Percentiles rank a stretch among this genome's conserved stretches.
Evolutionary conservation across 345 rosid species (phyloP).

Genomic region (Aurinia saxatilis): DNA sequence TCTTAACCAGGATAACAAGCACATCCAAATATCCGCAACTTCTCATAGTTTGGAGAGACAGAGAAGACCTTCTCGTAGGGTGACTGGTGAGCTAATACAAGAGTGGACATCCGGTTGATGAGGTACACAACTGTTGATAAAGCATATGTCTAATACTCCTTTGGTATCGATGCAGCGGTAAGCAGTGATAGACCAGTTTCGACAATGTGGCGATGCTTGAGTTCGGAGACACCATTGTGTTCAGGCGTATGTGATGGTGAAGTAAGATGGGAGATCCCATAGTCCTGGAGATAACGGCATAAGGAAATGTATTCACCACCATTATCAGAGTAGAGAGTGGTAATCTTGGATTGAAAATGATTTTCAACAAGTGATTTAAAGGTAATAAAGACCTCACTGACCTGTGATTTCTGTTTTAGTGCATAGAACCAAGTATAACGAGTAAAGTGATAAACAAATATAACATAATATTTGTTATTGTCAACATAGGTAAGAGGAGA

Average conservation of each 20-base stretch:
- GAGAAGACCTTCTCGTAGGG: not conserved
- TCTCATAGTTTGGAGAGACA: not conserved
- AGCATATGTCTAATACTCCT: not conserved
- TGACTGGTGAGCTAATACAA: not conserved
- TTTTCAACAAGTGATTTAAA: not conserved
- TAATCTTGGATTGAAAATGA: not conserved
- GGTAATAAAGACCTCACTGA: not conserved
- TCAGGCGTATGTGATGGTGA: not conserved
- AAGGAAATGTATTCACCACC: not conserved
- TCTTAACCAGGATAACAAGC: no score
- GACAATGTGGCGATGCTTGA: not conserved
- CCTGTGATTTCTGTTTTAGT: not conserved
- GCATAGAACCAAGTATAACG: not conserved
- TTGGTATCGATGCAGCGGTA: not conserved
- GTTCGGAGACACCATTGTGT: not conserved
- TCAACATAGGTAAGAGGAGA: not conserved
- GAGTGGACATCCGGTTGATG: not conserved
- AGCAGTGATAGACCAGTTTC: not conserved
- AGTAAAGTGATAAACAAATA: not conserved
- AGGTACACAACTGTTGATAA: not conserved
- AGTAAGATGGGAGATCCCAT: not conserved
- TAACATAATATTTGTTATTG: not conserved
- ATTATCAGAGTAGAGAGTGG: not conserved
- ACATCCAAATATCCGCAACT: not conserved
- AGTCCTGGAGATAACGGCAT: not conserved